phyloP scores from a whole-genome alignment of 1,284 basidiomycete species.

The Inonotus obliquus region DNA sequence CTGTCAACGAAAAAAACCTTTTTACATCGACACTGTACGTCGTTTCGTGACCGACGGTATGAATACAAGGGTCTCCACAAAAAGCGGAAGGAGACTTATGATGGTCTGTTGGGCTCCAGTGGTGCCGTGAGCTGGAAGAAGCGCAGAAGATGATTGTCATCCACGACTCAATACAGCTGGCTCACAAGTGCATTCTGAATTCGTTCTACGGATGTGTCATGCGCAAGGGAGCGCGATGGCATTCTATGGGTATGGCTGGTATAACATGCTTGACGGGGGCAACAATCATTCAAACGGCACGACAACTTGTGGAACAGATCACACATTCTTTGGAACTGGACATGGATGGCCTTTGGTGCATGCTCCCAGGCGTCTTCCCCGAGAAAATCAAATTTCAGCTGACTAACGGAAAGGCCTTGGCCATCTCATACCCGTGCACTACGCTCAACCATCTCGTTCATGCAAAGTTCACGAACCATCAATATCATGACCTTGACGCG shows the following conservation, averaged over 20 bases:
- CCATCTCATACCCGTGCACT: constrained; percentile 97
- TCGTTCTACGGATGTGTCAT: constrained; percentile 99
- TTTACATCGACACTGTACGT: constrained; percentile 98
- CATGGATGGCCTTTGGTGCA: constrained; percentile 99
- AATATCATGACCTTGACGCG: constrained; percentile 92
- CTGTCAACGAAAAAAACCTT: constrained; percentile 97
- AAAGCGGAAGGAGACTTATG: constrained; percentile 99
- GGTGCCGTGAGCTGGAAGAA: constrained; percentile 88
- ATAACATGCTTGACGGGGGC: constrained; percentile 99
- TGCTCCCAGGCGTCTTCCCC: constrained; percentile 97
- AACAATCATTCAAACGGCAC: constrained; percentile 99
- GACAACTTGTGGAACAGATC: constrained; percentile 95
- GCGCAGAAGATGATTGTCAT: constrained; percentile 99
- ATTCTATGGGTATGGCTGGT: constrained; percentile 99
- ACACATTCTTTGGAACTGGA: constrained; percentile 96
- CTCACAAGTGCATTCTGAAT: constrained; percentile 99
- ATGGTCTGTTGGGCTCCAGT: constrained; percentile 63
- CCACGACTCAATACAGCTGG: constrained; percentile 97
- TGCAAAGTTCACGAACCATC: constrained; percentile 94
- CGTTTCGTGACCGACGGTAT: constrained; percentile 95
- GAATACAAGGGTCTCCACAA: constrained; percentile 99
- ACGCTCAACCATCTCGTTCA: constrained; percentile 99
- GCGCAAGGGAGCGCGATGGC: constrained; percentile 99
- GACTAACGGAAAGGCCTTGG: constrained; percentile 81
- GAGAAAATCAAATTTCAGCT: constrained; percentile 98